Base-by-base conservation (phyloP, 805 yeast species). In the Metschnikowia gelsemii region DNA sequence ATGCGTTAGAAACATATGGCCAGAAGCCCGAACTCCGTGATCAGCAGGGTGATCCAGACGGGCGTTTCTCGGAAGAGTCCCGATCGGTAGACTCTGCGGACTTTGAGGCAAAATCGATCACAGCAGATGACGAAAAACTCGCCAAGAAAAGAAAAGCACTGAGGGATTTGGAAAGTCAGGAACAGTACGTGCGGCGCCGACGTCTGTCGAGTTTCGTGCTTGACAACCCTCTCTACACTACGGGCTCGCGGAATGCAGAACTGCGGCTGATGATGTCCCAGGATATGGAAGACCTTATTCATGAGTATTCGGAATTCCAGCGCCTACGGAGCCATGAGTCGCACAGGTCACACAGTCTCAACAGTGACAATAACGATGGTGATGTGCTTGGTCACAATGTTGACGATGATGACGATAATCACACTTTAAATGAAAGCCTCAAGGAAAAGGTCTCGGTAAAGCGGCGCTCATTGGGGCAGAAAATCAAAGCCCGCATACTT, bases 261-360 rank as follows among this genome's bases (percentile, higher is more conserved):
- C 40, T 59, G 28, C 46, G 68, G 13, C 42, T 42, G 27, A 59
- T 56, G 43, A 51, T 41, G 39, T 51, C 68, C 0, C 69, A 70
- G 41, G 68, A 64, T 40, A 62, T 70, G 13, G 42, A 46, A 5
- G 73, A 70, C 43, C 66, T 70, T 18, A 69, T 70, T 37, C 61
- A 64, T 39, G 75, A 70, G 46, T 70, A 68, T 46, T 76, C 82
- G 2, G 76, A 75, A 44, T 65, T 63, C 46, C 74, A 73, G 16
- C 62, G 60, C 8, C 49, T 68, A 39, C 53, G 48, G 22, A 39
- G 54, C 3, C 42, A 45, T 18, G 63, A 59, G 17, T 29, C 31
- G 11, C 36, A 32, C 27, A 26, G 42, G 18, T 32, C 35, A 22
- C 42, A 32, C 8, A 14, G 30, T 5, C 6, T 18, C 5, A 16